Evolutionary conservation across 148 eudicot species (phyloP).

Genomic region (Hydrangea macrophylla): DNA sequence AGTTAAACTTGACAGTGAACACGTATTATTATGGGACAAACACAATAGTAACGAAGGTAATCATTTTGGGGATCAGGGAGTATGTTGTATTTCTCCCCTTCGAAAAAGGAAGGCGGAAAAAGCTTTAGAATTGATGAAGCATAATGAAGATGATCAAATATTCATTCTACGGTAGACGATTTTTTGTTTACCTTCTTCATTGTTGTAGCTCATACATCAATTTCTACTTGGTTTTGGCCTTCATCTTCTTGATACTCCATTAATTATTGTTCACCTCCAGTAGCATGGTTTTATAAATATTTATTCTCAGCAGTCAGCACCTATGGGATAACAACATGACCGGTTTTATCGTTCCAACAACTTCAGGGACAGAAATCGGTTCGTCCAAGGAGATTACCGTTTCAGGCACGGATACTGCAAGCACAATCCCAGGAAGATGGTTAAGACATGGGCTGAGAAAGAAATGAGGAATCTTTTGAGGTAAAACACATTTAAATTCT

Average conservation of each 20-base stretch:
- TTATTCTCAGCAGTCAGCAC: not conserved
- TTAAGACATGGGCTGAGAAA: conserved; percentile 99
- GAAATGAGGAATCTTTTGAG: conserved; percentile 98
- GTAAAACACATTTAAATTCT: conserved; percentile 27
- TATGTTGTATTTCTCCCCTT: too few relatives aligned
- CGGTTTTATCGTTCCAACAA: conserved; percentile 13
- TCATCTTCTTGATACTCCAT: not conserved
- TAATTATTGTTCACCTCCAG: not conserved
- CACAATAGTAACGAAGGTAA: too few relatives aligned
- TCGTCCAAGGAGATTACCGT: conserved; percentile 95
- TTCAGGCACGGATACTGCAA: conserved; percentile 90
- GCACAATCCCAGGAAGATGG: conserved; percentile 99
- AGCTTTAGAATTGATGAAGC: not conserved
- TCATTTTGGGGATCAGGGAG: too few relatives aligned
- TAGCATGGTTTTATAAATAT: not conserved
- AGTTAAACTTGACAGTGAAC: too few relatives aligned
- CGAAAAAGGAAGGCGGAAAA: too few relatives aligned
- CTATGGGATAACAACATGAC: not conserved
- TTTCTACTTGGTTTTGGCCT: not conserved
- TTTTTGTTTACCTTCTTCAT: not conserved
- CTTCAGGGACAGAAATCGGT: conserved; percentile 86
- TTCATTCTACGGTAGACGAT: not conserved
- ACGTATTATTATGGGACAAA: too few relatives aligned
- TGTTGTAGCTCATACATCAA: not conserved
- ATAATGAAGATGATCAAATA: not conserved